A percentile compares a stretch with the other conserved stretches of the same genome.
phyloP scores from a whole-genome alignment of 106 monocot genomes.

The Acanthochlamys bracteata region DNA sequence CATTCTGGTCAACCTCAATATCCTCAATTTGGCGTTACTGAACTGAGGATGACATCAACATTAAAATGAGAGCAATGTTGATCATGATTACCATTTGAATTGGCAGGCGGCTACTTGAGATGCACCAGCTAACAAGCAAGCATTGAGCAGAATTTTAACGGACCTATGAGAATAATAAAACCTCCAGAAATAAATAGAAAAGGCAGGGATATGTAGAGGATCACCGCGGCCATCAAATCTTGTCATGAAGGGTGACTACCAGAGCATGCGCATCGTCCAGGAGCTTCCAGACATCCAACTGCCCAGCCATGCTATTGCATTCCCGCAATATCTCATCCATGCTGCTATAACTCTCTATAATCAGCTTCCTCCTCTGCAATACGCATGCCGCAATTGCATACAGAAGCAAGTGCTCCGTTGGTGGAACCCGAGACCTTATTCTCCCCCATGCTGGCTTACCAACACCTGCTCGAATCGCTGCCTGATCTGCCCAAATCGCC shows the following conservation, averaged over 20 bases:
- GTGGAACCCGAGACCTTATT: slow-evolving; percentile 53
- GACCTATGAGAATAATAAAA: neutral
- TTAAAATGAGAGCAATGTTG: neutral
- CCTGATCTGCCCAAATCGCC: slow-evolving; percentile 95
- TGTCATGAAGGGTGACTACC: slow-evolving; percentile 67
- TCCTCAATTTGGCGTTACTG: neutral
- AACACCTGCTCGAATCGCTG: slow-evolving; percentile 62
- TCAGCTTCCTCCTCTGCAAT: slow-evolving; percentile 63
- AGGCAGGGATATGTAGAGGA: neutral
- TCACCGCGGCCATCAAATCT: slow-evolving; percentile 17
- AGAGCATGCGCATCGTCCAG: slow-evolving; percentile 87
- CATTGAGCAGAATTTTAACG: neutral
- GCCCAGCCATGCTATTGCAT: slow-evolving; percentile 68
- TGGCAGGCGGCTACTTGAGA: neutral
- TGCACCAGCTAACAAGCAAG: neutral
- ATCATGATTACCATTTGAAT: neutral
- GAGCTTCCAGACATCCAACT: slow-evolving; percentile 78
- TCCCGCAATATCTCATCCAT: slow-evolving; percentile 84
- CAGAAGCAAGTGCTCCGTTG: slow-evolving; percentile 64
- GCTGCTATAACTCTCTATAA: slow-evolving; percentile 73
- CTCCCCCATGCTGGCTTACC: slow-evolving; percentile 54
- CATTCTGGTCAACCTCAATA: neutral
- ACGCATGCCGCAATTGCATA: slow-evolving; percentile 91
- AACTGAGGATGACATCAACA: too few relatives aligned
- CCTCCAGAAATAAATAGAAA: too few relatives aligned